Conservation (phyloP, 108 stramenopile species). For the Nitzschia palea region DNA sequence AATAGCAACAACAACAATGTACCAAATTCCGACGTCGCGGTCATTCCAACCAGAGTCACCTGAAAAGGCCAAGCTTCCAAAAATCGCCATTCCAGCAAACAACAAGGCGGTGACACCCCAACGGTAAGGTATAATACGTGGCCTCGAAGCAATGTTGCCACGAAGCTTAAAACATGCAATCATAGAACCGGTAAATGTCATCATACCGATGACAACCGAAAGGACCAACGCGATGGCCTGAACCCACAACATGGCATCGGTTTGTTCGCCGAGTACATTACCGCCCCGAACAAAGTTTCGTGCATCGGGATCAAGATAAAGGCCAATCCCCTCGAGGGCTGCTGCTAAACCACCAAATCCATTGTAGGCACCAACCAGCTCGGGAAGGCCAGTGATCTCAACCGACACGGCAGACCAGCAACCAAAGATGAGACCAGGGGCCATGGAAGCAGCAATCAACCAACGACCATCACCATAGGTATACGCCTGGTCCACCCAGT, state of each 20-base stretch:
- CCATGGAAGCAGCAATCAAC: conserved; percentile 57
- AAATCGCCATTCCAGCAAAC: conserved; percentile 49
- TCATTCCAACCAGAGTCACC: conserved; percentile 52
- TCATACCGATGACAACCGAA: conserved; percentile 69
- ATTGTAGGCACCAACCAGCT: conserved; percentile 61
- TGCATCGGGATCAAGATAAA: conserved; percentile 54
- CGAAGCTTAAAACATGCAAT: conserved; percentile 84
- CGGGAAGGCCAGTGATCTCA: conserved; percentile 52
- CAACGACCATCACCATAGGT: conserved; percentile 53
- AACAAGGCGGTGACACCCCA: conserved; percentile 52
- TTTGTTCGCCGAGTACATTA: conserved; percentile 26
- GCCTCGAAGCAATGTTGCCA: conserved; percentile 51
- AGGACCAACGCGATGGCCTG: conserved; percentile 55
- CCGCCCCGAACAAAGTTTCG: conserved; percentile 39
- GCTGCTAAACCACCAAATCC: conserved; percentile 61
- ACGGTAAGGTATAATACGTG: conserved; percentile 62
- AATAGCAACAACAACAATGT: conserved; percentile 45
- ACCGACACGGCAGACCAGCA: conserved; percentile 41
- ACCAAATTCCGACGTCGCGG: conserved; percentile 41
- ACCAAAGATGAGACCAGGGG: conserved; percentile 47
- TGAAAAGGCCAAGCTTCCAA: conserved; percentile 43
- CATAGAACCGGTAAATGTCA: conserved; percentile 88
- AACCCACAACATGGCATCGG: conserved; percentile 57
- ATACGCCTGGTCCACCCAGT: conserved; percentile 53
- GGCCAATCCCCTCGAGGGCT: conserved; percentile 47